Conservation (phyloP, 1,284 basidiomycete species). For the Ganoderma lingzhi region DNA sequence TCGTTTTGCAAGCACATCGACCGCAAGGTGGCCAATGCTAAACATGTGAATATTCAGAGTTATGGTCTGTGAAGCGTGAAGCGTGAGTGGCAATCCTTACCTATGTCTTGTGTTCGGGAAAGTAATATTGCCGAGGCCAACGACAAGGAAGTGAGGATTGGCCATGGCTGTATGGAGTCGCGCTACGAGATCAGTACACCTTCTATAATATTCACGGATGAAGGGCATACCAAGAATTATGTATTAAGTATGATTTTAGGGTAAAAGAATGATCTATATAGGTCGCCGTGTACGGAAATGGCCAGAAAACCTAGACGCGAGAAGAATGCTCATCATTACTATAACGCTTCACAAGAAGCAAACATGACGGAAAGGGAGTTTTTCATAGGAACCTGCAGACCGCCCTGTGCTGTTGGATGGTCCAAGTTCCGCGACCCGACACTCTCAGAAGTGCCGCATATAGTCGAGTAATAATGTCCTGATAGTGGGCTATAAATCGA, state of each 20-base stretch:
- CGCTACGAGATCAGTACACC: not conserved
- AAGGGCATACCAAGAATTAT: not conserved
- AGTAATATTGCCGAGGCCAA: slow-evolving; percentile 50
- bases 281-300: not conserved
- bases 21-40: slow-evolving; percentile 75
- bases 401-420: not conserved
- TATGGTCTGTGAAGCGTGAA: not conserved
- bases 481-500: no score
- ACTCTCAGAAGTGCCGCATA: not conserved
- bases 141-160: slow-evolving; percentile 42
- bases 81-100: slow-evolving; percentile 32
- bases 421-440: not conserved
- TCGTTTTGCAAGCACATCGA: slow-evolving; percentile 68
- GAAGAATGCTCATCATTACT: not conserved
- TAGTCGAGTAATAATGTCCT: not conserved
- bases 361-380: not conserved
- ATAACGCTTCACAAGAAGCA: not conserved
- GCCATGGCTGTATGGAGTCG: slow-evolving; percentile 18
- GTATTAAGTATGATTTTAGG: not conserved
- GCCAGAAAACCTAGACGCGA: not conserved
- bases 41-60: not conserved
- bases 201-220: no score
- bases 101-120: slow-evolving; percentile 52
- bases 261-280: not conserved
- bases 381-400: not conserved